Percentiles rank a stretch among this genome's conserved stretches.
These are phyloP conservation scores for Pisolithus orientalis DNA, from an alignment of 768 basidiomycete genomes.

Conservation along the genomic window DNA sequence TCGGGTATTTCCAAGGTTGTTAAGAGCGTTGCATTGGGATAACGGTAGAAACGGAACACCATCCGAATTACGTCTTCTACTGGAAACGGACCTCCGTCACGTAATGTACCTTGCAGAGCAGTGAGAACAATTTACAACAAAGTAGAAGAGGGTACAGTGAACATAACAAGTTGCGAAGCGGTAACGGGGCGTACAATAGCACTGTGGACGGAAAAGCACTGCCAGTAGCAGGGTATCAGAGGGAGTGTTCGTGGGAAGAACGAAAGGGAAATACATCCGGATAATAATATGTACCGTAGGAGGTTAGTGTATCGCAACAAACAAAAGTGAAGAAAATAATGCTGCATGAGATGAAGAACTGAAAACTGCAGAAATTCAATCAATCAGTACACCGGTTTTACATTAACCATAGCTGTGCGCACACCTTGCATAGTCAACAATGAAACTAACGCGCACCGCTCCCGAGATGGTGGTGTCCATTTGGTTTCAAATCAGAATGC, in stretches of 20 bases:
- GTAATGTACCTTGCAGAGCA: not conserved
- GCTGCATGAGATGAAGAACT: not conserved
- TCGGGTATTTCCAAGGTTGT: constrained; percentile 88
- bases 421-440: not conserved
- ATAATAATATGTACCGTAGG: constrained; percentile 1
- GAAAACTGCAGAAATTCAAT: not conserved
- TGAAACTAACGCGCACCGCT: not conserved
- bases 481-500: constrained; percentile 12
- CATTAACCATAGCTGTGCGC: not conserved
- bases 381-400: not conserved
- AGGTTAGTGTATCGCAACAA: constrained; percentile 17
- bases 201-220: not conserved
- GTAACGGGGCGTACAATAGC: not conserved
- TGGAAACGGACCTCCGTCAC: not conserved
- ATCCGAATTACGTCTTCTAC: not conserved
- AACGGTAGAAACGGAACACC: constrained; percentile 2
- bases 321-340: constrained; percentile 1
- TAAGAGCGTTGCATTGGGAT: constrained; percentile 75
- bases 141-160: not conserved
- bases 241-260: constrained; percentile 2
- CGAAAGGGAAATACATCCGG: not conserved
- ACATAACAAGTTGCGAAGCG: constrained; percentile 1
- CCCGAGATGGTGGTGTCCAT: constrained; percentile 10
- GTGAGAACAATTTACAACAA: not conserved
- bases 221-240: not conserved